Base-by-base conservation (phyloP, 2,329 filamentous ascomycete genomes). In the Xylaria sp. region DNA sequence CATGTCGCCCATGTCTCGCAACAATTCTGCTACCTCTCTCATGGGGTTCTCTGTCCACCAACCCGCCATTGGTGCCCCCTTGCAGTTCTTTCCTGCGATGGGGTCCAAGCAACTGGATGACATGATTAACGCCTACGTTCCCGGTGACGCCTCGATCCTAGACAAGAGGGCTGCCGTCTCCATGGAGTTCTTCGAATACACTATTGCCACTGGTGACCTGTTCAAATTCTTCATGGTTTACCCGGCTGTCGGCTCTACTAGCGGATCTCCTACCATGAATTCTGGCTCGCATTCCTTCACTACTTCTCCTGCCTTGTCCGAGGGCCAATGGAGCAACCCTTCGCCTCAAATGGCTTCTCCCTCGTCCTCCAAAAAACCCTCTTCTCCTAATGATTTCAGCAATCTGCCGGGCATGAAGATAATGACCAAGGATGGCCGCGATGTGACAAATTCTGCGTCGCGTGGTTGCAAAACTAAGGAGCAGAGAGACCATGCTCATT, bases 81-180 rank as follows among this genome's bases (percentile, higher is more conserved):
- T 90, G 65, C 82, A 93, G 80, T 89, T 93, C 85, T 80, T 89
- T 78, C 85, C 93, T 81, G 81, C 90, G 75, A 81, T 93, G 79
- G 82, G 90, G 76, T 82, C 85, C 69, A 74, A 86, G 79, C 85
- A 92, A 78, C 83, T 90, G 61, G 87, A 90, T 74, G 81, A 85
- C 61, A 79, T 90, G 76, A 84, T 91, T 74, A 81, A 88, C 77
- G 82, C 84, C 69, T 89, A 89, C 77, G 78, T 90, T 58, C 79
- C 85, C 55, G 86, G 87, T 58, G 75, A 84, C 58, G 82, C 80
- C 59, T 81, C 85, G 30, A 84, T 87, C 73, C 81, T 84, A 74
- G 86, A 89, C 73, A 90, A 90, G 83, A 84, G 87, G 34, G 84
- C 86, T 59, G 78, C 81, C 55, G 81, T 90, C 65, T 84, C 87